Conservation (phyloP, 1,284 basidiomycete species). For the Boletus sp. region DNA sequence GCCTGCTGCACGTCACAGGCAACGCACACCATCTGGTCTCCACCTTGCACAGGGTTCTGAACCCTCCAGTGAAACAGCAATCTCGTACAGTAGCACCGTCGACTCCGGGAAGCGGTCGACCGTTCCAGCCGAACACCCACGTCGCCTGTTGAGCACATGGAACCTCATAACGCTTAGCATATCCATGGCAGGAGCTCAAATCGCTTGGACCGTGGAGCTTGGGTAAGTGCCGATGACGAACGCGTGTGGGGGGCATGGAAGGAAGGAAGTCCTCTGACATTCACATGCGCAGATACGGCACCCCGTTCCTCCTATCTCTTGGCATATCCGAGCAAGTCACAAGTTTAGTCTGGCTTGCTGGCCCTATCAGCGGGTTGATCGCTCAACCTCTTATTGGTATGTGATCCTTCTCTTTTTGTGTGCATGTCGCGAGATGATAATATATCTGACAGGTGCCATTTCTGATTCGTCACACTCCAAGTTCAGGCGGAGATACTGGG, state of each 20-base stretch:
- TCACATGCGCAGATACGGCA: conserved; percentile 70
- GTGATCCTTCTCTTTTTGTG: conserved; percentile 18
- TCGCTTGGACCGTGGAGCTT: conserved; percentile 89
- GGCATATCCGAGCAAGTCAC: conserved; percentile 90
- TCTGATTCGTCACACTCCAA: conserved; percentile 89
- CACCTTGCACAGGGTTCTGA: conserved; percentile 22
- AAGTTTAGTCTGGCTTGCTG: conserved; percentile 95
- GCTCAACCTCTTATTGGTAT: conserved; percentile 92
- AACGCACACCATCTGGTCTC: conserved; percentile 24
- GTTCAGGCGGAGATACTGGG: conserved; percentile 89
- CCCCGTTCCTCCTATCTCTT: conserved; percentile 86
- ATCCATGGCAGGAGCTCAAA: conserved; percentile 89
- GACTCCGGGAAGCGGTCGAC: conserved; percentile 23
- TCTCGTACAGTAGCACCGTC: conserved; percentile 24
- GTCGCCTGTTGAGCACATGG: conserved; percentile 56
- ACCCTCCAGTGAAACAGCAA: conserved; percentile 15
- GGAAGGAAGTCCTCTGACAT: conserved; percentile 12
- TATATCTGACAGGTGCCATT: conserved; percentile 64
- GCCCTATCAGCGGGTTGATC: conserved; percentile 88
- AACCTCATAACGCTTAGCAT: conserved; percentile 73
- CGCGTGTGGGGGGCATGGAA: conserved; percentile 4
- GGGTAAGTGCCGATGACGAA: conserved; percentile 50
- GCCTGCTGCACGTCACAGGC: conserved; percentile 52
- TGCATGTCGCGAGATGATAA: conserved; percentile 25
- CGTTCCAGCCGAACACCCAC: conserved; percentile 20